These are phyloP conservation scores for Arthromyces matolae DNA, from an alignment of 768 basidiomycete genomes.

Conservation along the genomic window DNA sequence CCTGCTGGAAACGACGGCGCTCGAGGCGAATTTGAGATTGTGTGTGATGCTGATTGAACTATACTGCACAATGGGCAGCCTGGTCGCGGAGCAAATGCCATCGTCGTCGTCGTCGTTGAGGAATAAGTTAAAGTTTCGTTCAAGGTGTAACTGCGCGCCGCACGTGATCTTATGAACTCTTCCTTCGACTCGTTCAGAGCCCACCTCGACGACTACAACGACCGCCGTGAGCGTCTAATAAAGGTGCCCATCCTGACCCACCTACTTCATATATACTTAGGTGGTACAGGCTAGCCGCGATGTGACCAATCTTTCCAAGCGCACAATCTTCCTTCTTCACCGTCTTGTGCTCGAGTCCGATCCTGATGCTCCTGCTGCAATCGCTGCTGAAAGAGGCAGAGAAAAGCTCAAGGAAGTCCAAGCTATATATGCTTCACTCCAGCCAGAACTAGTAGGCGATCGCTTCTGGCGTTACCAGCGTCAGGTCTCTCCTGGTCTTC, in stretches of 20 bases:
- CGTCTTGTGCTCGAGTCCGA: slow-evolving; percentile 47
- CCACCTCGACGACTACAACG: slow-evolving; percentile 80
- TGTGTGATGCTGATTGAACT: slow-evolving; percentile 50
- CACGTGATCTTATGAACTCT: slow-evolving; percentile 18
- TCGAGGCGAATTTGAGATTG: slow-evolving; percentile 40
- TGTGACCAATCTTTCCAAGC: slow-evolving; percentile 88
- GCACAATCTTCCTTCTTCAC: slow-evolving; percentile 89
- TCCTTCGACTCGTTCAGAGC: slow-evolving; percentile 62
- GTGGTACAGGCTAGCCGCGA: slow-evolving; percentile 71
- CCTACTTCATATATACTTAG: not conserved
- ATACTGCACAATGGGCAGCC: slow-evolving; percentile 80
- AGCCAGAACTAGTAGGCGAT: slow-evolving; percentile 59
- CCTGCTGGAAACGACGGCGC: slow-evolving; percentile 43
- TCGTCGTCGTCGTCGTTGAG: slow-evolving; percentile 27
- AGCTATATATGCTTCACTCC: slow-evolving; percentile 56
- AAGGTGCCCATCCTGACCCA: slow-evolving; percentile 48
- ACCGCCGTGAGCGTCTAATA: slow-evolving; percentile 85
- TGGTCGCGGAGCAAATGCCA: slow-evolving; percentile 57
- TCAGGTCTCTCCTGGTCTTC: slow-evolving; percentile 75
- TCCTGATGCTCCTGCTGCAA: slow-evolving; percentile 29
- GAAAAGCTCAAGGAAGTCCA: slow-evolving; percentile 68
- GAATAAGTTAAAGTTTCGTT: not conserved
- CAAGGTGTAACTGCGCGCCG: not conserved
- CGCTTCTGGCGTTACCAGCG: slow-evolving; percentile 77
- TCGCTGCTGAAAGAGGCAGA: slow-evolving; percentile 48